These are phyloP conservation scores for Cystobasidium tubakii DNA, from an alignment of 768 basidiomycete genomes.

Conservation along the genomic window DNA sequence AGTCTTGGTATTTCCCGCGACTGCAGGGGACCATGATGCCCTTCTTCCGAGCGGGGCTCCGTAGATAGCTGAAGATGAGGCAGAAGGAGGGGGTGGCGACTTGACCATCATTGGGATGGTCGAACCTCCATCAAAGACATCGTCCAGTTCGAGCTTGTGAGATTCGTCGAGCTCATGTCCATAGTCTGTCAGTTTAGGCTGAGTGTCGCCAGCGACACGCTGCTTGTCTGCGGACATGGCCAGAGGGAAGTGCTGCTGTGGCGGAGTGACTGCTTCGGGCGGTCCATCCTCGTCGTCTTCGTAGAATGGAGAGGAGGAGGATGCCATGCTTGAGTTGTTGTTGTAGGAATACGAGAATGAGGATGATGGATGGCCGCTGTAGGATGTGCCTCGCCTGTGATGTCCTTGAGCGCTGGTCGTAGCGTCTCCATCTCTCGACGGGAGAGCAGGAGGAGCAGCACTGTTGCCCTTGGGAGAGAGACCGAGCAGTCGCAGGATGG, in stretches of 20 bases:
- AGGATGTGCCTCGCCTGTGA: background rate
- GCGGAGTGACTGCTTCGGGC: slow-evolving; percentile 24
- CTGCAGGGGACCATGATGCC: slow-evolving; percentile 9
- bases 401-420: background rate
- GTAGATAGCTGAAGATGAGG: background rate
- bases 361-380: background rate
- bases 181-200: background rate
- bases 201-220: background rate
- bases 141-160: slow-evolving; percentile 9
- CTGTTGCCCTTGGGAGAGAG: background rate
- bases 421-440: background rate
- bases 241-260: background rate
- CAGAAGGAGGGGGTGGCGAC: background rate
- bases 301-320: slow-evolving; percentile 5
- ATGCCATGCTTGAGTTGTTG: no score
- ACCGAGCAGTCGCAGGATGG: slow-evolving; percentile 26
- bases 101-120: background rate
- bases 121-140: background rate
- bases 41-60: slow-evolving; percentile 17
- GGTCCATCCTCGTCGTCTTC: slow-evolving; percentile 25
- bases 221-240: background rate
- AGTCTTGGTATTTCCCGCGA: background rate
- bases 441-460: background rate
- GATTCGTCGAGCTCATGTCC: background rate
- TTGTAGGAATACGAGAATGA: background rate